Base-by-base conservation (phyloP, 805 yeast genomes). In the Ogataea neopini region DNA sequence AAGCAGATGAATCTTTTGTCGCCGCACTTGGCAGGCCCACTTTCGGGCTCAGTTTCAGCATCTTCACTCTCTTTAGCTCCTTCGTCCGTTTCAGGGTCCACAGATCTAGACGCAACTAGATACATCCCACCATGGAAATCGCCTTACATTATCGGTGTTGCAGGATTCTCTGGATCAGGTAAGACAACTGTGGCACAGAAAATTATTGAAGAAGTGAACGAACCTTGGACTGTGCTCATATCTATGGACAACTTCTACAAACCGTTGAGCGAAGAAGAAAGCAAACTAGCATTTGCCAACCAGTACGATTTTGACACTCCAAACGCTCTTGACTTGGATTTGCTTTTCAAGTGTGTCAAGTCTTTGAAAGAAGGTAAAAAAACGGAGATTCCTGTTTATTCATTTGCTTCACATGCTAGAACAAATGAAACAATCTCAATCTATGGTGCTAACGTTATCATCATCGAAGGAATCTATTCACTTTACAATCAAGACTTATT, bases 401-500 rank as follows among this genome's bases (percentile, higher is more conserved):
- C 97, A 48, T 84, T 88, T 70, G 67, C 72, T 52, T 61, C 73
- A 38, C 95, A 86, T 62, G 69, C 71, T 40, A 65, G 84, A 56
- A 78, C 92, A 1, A 79, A 74, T 34, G 81, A 84, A 60, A 74
- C 75, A n/a, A 72, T 84, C 41, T 83, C 91, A 3, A 81, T 94
- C 15, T 91, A 90, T 60, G 98, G 97, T 1, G 97, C 97, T 13
- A 90, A 90, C 63, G 96, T 94, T 17, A 86, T 94, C 44, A 85
- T 94, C 5, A 71, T 94, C 32, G 99, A 94, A 66, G 99, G 99
- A 1, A 82, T 94, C 3, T 88, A 87, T 62, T 89, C 96, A 0
- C 67, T 94, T 37, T 81, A 84, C 51, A 89, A 86, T 62, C 74
- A 75, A 40, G 75, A 90, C 35, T 67, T 94, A 14, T 67, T 85